These are phyloP conservation scores for Penicillium malachiteum DNA, from an alignment of 495 filamentous ascomycete genomes.

Conservation along the genomic window DNA sequence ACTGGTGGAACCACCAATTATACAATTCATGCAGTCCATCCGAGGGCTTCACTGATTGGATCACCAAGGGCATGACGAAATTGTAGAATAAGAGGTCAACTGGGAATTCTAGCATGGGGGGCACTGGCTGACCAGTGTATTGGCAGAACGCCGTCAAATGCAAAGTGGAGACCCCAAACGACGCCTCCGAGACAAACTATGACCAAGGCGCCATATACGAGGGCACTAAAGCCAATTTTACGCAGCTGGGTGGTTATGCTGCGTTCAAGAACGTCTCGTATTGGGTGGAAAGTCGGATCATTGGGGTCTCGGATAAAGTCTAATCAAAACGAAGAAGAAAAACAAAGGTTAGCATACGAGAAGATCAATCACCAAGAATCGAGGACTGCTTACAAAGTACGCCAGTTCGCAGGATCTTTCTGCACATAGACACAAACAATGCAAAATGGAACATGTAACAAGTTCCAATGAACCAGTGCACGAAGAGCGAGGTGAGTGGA, in stretches of 20 bases:
- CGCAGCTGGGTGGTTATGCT: conserved; percentile 89
- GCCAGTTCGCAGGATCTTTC: conserved; percentile 91
- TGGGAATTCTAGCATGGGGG: conserved; percentile 89
- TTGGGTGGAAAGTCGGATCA: conserved; percentile 96
- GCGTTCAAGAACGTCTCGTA: conserved; percentile 93
- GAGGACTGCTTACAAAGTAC: conserved; percentile 66
- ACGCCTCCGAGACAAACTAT: conserved; percentile 92
- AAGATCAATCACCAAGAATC: conserved; percentile 22
- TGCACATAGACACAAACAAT: conserved; percentile 97
- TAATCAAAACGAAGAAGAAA: conserved; percentile 24
- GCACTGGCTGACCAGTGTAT: conserved; percentile 90
- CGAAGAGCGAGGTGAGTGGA: conserved; percentile 85
- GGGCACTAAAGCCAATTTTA: conserved; percentile 92
- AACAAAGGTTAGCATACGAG: neutral
- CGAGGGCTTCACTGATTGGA: conserved; percentile 79
- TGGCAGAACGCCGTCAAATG: conserved; percentile 70
- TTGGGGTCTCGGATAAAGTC: conserved; percentile 98
- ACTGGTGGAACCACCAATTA: conserved; percentile 92
- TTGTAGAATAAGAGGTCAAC: conserved; percentile 95
- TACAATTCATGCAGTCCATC: conserved; percentile 82
- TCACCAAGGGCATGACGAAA: conserved; percentile 82
- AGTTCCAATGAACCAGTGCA: conserved; percentile 98
- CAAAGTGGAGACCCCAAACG: conserved; percentile 80
- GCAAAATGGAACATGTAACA: conserved; percentile 99
- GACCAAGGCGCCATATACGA: conserved; percentile 93